Evolutionary conservation across 441 rosid species (phyloP).

Genomic region (Populus tomentosa): DNA sequence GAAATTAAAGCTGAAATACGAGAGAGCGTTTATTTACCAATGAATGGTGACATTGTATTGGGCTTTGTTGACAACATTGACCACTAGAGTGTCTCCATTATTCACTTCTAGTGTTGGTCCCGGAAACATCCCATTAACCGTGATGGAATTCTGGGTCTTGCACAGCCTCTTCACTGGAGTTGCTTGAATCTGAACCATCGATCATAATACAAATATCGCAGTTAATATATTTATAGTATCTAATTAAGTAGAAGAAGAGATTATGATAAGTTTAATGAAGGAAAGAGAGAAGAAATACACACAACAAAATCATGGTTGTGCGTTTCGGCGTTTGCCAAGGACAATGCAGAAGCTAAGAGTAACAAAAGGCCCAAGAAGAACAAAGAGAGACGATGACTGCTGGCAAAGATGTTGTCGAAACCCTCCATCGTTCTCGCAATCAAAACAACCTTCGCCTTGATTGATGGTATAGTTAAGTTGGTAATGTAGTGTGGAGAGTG

Average conservation of each 20-base stretch:
- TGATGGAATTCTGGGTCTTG: constrained; percentile 64
- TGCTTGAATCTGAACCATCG: constrained; percentile 41
- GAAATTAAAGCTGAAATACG: background rate
- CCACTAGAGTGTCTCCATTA: constrained; percentile 63
- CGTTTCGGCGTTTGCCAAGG: constrained; percentile 24
- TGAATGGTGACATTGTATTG: constrained; percentile 78
- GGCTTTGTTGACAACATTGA: constrained; percentile 60
- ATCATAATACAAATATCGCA: background rate
- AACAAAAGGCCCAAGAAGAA: constrained; percentile 33
- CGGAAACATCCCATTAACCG: constrained; percentile 87
- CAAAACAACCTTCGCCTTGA: background rate
- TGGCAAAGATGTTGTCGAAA: constrained; percentile 7
- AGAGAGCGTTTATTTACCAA: constrained; percentile 34
- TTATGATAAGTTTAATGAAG: background rate
- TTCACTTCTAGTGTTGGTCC: constrained; percentile 83
- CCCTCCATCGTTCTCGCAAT: constrained; percentile 18
- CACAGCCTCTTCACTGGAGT: constrained; percentile 94
- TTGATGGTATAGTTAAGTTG: background rate
- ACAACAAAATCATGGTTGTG: constrained; percentile 67
- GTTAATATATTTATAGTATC: background rate
- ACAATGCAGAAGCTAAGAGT: constrained; percentile 35
- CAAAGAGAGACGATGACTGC: constrained; percentile 15
- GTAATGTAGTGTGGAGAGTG: constrained; percentile 8
- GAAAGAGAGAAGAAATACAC: constrained; percentile 14
- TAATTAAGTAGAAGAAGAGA: no score